Percentiles rank a stretch among this genome's conserved stretches.
These are phyloP conservation scores for Kodamaea anthophila DNA, from an alignment of 1,139 yeast species.

Conservation along the genomic window DNA sequence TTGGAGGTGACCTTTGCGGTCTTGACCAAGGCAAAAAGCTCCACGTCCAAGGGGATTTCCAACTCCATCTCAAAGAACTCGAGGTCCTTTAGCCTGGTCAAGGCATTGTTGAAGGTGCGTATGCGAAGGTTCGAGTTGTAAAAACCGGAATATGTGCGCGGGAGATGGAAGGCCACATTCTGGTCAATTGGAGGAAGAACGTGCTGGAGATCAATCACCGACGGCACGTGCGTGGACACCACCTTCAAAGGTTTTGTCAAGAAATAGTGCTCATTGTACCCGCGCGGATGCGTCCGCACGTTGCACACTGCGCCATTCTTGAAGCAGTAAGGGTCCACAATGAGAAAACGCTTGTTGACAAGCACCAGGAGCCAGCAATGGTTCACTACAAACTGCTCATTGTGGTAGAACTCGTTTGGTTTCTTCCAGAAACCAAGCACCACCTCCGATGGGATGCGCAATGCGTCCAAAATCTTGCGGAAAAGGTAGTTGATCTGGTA, in stretches of 20 bases:
- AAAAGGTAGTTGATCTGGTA: conserved; percentile 75
- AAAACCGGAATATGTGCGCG: conserved; percentile 80
- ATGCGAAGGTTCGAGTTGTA: conserved; percentile 53
- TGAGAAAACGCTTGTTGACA: conserved; percentile 69
- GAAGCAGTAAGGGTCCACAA: conserved; percentile 53
- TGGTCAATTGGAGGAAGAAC: conserved; percentile 80
- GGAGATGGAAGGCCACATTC: conserved; percentile 70
- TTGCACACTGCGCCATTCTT: conserved; percentile 34
- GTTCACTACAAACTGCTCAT: conserved; percentile 55
- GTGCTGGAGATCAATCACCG: conserved; percentile 73
- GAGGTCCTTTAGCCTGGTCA: conserved; percentile 63
- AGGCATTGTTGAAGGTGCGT: conserved; percentile 68
- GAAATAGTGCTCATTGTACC: conserved; percentile 59
- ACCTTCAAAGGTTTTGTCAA: conserved; percentile 68
- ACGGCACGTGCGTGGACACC: conserved; percentile 83
- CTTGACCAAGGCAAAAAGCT: conserved; percentile 49
- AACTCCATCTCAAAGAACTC: conserved; percentile 78
- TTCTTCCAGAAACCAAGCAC: conserved; percentile 79
- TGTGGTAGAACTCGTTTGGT: conserved; percentile 55
- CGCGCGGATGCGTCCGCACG: conserved; percentile 17
- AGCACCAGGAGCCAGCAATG: conserved; percentile 87
- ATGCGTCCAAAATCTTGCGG: conserved; percentile 62
- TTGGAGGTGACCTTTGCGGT: conserved; percentile 48
- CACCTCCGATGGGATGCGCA: conserved; percentile 69
- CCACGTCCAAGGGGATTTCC: conserved; percentile 63